A percentile compares a stretch with the other conserved stretches of the same genome.
Evolutionary conservation across 345 rosid species (phyloP).

Genomic region (Bretschneidera sinensis): DNA sequence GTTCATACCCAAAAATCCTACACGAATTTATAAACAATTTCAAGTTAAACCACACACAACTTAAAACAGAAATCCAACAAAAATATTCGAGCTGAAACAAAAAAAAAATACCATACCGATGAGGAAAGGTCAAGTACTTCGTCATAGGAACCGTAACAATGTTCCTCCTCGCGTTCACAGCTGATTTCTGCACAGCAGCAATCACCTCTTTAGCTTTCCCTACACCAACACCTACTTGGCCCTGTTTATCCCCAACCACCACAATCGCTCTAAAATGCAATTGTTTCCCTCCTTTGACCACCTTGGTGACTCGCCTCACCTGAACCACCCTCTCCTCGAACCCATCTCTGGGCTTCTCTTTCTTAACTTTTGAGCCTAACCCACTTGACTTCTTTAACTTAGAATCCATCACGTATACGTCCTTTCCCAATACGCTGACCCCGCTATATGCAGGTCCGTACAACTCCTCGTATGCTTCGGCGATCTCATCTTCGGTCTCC

Average conservation of each 20-base stretch:
- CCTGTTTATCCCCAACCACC: constrained; percentile 81
- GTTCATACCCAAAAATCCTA: background rate
- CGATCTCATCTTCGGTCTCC: constrained; percentile 69
- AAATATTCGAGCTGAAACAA: background rate
- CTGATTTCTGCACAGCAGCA: constrained; percentile 75
- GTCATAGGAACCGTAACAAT: constrained; percentile 79
- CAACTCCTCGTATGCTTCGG: constrained; percentile 67
- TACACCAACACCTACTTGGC: constrained; percentile 82
- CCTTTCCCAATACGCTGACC: constrained; percentile 49
- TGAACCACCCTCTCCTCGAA: constrained; percentile 89
- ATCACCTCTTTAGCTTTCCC: constrained; percentile 84
- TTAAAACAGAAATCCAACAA: too few species aligned
- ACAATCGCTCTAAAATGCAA: constrained; percentile 75
- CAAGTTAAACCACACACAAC: background rate
- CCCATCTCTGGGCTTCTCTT: constrained; percentile 63
- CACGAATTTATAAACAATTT: background rate
- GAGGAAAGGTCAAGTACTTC: constrained; percentile 84
- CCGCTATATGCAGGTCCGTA: constrained; percentile 85
- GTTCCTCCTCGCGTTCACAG: constrained; percentile 71
- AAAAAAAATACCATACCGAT: constrained; percentile 36
- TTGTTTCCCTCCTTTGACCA: constrained; percentile 91
- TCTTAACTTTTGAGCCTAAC: constrained; percentile 46
- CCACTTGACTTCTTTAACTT: constrained; percentile 44
- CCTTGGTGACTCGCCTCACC: constrained; percentile 78
- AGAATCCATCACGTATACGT: constrained; percentile 61